Conservation (phyloP, 2,329 filamentous ascomycete genomes). For the Fusarium mundagurra region DNA sequence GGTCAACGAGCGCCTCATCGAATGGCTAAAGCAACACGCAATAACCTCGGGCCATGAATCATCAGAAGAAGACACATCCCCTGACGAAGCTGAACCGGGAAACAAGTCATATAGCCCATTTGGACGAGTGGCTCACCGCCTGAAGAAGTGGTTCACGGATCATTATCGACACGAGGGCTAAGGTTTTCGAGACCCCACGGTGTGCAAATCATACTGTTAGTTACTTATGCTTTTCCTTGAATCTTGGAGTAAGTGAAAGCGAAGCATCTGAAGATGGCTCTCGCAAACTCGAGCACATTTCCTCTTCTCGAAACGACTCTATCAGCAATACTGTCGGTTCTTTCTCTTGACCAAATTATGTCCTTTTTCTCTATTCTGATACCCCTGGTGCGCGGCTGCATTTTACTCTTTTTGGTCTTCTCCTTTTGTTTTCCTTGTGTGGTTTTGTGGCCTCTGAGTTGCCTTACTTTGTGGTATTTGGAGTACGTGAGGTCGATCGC, state of each 20-base stretch:
- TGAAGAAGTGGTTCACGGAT: background rate
- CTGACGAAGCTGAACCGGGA: background rate
- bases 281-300: background rate
- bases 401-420: background rate
- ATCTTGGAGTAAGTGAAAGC: background rate
- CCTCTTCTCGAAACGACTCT: fast-evolving
- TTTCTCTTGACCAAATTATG: fast-evolving
- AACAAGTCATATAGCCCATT: background rate
- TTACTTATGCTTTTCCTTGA: fast-evolving
- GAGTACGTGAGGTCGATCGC: too few relatives aligned
- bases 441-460: background rate
- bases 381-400: background rate
- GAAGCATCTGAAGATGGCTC: background rate
- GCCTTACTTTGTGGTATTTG: fast-evolving
- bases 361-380: fast-evolving
- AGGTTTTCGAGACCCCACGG: fast-evolving
- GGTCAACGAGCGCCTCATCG: background rate
- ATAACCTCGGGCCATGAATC: fast-evolving
- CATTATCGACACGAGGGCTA: background rate
- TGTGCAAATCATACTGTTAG: fast-evolving
- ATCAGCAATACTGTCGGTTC: fast-evolving
- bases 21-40: background rate
- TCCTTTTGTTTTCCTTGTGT: fast-evolving
- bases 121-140: background rate
- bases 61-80: fast-evolving